Conservation (phyloP, 495 filamentous ascomycete genomes). For the Amorphotheca resinae region DNA sequence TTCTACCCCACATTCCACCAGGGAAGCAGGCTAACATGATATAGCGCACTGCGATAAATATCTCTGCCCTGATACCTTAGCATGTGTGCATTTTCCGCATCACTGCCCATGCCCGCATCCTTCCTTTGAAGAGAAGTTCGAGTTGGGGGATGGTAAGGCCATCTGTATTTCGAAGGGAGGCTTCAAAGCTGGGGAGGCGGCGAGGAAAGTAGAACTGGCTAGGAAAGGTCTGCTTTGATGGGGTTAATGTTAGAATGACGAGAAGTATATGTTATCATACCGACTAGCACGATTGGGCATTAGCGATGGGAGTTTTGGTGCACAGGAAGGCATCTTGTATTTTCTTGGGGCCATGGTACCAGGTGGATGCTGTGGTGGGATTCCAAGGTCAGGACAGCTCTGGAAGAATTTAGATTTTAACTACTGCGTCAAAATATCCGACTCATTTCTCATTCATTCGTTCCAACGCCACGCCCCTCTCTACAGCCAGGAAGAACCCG, state of each 20-base stretch:
- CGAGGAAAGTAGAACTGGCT: conserved; percentile 68
- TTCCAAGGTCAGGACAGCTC: no score
- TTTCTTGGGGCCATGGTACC: no score
- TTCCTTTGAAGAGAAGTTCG: conserved; percentile 73
- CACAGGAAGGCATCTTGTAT: no score
- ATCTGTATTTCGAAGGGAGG: conserved; percentile 76
- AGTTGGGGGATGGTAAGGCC: conserved; percentile 68
- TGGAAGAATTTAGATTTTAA: no score
- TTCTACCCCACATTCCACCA: not conserved
- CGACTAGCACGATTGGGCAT: not conserved
- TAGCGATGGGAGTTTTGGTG: not conserved
- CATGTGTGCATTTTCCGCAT: conserved; percentile 86
- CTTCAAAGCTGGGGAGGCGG: conserved; percentile 60
- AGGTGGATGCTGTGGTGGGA: no score
- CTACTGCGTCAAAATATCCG: no score
- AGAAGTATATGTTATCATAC: not conserved
- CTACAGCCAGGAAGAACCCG: not conserved
- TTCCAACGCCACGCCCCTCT: no score
- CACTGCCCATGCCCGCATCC: conserved; percentile 87
- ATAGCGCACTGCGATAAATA: conserved; percentile 72
- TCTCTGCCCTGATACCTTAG: conserved; percentile 81
- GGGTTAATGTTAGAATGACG: no score
- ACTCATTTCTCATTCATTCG: no score
- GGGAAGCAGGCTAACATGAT: conserved; percentile 9
- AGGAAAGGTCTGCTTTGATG: conserved; percentile 68